phyloP scores from a whole-genome alignment of 495 filamentous ascomycete species.

The Xylaria nigripes region DNA sequence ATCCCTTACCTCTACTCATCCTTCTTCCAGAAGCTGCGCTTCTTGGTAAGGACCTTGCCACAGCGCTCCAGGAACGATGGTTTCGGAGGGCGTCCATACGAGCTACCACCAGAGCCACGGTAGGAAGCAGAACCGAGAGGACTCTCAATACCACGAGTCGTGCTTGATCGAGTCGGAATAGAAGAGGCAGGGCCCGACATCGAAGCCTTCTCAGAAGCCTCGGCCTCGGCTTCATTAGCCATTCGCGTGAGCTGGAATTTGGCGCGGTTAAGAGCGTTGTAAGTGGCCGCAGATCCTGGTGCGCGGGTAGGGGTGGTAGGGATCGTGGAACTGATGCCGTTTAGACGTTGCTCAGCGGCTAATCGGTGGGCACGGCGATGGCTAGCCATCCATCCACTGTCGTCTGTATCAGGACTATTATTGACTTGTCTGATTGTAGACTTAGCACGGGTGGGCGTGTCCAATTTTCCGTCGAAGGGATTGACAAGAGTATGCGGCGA shows the following conservation, averaged over 20 bases:
- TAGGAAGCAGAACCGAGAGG: too few relatives aligned
- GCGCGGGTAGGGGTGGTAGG: not conserved
- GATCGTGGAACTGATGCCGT: not conserved
- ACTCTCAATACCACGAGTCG: too few relatives aligned
- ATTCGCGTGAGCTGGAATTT: not conserved
- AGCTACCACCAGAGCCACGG: not conserved
- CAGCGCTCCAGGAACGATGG: conserved; percentile 3
- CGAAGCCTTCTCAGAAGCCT: too few relatives aligned
- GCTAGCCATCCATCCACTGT: not conserved
- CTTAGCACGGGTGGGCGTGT: conserved; percentile 1
- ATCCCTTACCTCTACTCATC: not conserved
- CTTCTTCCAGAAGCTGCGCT: conserved; percentile 8
- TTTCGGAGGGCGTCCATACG: not conserved
- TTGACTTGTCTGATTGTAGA: too few relatives aligned
- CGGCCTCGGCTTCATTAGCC: not conserved
- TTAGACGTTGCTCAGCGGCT: not conserved
- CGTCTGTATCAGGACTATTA: not conserved
- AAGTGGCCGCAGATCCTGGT: too few relatives aligned
- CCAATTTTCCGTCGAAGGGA: too few relatives aligned
- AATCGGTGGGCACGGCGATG: not conserved
- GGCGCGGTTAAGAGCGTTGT: not conserved
- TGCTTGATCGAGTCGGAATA: too few relatives aligned
- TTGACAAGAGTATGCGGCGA: not conserved
- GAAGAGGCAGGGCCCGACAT: too few relatives aligned
- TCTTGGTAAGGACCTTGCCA: not conserved